Evolutionary conservation across 352 stramenopile species (phyloP), one percentile per base, ranked within the genome.

Genomic region (Pythium brachiatum): DNA sequence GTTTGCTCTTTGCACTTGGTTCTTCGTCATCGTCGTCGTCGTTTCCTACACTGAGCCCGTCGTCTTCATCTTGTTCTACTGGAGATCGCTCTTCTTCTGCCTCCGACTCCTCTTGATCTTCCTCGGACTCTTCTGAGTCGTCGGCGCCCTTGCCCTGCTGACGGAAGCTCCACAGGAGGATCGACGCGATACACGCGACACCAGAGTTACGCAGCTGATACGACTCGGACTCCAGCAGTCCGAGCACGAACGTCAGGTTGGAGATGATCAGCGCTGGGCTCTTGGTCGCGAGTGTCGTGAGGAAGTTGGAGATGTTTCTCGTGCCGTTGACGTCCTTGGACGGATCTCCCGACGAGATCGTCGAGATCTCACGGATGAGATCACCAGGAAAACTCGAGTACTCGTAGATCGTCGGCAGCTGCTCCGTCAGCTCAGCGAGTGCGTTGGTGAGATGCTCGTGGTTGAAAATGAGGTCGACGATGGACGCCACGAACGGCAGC

Each of bases 191-290:
- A 43, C 79, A 89, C n/a, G 82, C 88, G 20, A 90, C 82, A 5
- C 78, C 81, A 47, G 82, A 81, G 36, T 92, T 94, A 4, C 85
- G 73, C 3, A 92, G 64, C 41, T 89, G 81, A 57, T 94, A 94
- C 7, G 78, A 83, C 66, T 94, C 85, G 3, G 81, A 86, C 52
- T 91, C 81, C 9, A 90, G 69, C 15, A 94, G 76, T 6, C 78
- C 80, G 31, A 94, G 64, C 34, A 94, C 78, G 29, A 94, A 90
- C 11, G 76, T 87, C 50, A 92, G 62, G 56, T 94, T 92, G 9
- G 79, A 81, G 57, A 89, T 83, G 48, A 92, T 83, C 47, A 91
- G 64, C 21, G 77, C 76, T 6, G 85, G 85, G 8, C 78, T 89
- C 3, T 80, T 71, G 1, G 74, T 86, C 15, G 85, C 83, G 15